These are phyloP conservation scores for Oryza longistaminata DNA, from an alignment of 176 grass and related monocot genomes.

Conservation along the genomic window DNA sequence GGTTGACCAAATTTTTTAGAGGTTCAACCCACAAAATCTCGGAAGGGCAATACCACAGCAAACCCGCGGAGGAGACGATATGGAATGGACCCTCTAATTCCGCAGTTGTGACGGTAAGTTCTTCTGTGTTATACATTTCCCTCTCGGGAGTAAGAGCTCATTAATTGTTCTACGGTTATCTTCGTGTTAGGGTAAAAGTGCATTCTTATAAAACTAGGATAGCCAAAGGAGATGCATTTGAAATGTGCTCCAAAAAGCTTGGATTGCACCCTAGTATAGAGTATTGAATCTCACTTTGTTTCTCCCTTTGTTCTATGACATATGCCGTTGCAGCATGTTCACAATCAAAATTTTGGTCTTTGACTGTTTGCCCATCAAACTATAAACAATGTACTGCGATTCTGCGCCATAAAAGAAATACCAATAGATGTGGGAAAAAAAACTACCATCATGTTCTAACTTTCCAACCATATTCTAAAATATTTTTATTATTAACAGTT, in stretches of 20 bases:
- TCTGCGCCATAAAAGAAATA: background rate
- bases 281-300: background rate
- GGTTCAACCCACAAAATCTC: constrained; percentile 75
- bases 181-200: background rate
- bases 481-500: background rate
- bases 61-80: constrained; percentile 33
- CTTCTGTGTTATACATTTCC: background rate
- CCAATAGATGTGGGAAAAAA: background rate
- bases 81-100: constrained; percentile 54
- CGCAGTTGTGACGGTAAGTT: constrained; percentile 51
- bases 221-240: background rate
- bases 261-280: background rate
- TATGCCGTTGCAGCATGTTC: background rate
- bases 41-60: constrained; percentile 54
- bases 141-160: background rate
- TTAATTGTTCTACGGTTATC: background rate
- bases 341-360: background rate
- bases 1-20: constrained; percentile 88
- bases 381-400: background rate
- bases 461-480: background rate
- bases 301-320: background rate
- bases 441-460: background rate
- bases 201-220: constrained; percentile 25
- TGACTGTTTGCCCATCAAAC: background rate
- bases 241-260: constrained; percentile 9